These are phyloP conservation scores for sorghum (Sorghum bicolor) DNA, from an alignment of 176 grass and related monocot species.

Conservation along the genomic window Sorghum_bicolor_NCBIv3 NC_012879.2:8143501-8144000, in stretches of 20 bases:
- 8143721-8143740: not conserved
- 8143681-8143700: not conserved
- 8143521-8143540: not conserved
- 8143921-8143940: not conserved
- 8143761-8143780: not conserved
- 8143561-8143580: not conserved
- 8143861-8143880: not conserved
- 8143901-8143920: slow-evolving; percentile 1
- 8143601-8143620: too few relatives aligned
- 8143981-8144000: not conserved
- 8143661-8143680: not conserved
- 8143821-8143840: not conserved
- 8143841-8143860: not conserved
- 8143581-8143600: slow-evolving; percentile 1
- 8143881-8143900: slow-evolving; percentile 24
- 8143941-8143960: too few relatives aligned
- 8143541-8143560: too few relatives aligned
- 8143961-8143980: too few relatives aligned
- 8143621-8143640: not conserved
- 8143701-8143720: not conserved
- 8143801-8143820: not conserved
- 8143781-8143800: not conserved
- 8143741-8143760: too few relatives aligned
- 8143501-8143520: not conserved
- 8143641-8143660: too few relatives aligned